Base-by-base conservation (phyloP, 768 basidiomycete genomes). In the Lactarius pseudohatsudake region DNA sequence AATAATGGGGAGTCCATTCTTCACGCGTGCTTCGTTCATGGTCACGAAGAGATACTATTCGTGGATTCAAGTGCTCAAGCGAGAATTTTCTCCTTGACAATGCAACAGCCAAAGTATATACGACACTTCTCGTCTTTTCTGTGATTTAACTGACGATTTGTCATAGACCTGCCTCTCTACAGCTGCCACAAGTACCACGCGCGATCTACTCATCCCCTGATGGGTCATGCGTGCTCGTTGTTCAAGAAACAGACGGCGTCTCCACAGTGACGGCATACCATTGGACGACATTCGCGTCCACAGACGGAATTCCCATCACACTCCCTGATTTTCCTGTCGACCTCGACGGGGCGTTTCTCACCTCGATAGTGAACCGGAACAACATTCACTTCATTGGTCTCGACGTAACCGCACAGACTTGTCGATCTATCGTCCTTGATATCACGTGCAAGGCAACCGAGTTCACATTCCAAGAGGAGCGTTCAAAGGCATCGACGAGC, bases 401-500 rank as follows among this genome's bases (percentile, higher is more conserved):
- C 6, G 79, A 84, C 62, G 64, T 74, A 2, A 40, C 72, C 2
- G 34, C 72, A 1, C 75, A 72, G 0, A 63, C 69, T n/a, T 81
- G 80, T 62, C 72, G 70, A 34, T 88, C 86, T 0, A 40, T 81
- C 16, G 78, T 76, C 0, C 71, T 88, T 43, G 77, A 81, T 38
- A 86, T 88, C 67, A 85, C 84, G 4, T 80, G 80, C 59, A 84
- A 83, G 62, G 74, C 79, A 2, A 86, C 86, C 1, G 84, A 87
- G 61, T 86, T 85, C 67, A 79, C 76, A 59, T 86, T 87, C 77
- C 78, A 79, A 64, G 79, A 82, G 62, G 81, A 77, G 50, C 81
- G 78, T 1, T 57, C 56, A n/a, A 74, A 74, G 7, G 64, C 61
- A 9, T 57, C 71, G 18, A 62, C 71, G 34, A 64, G 38, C 36